phyloP scores from a whole-genome alignment of 2,329 filamentous ascomycete species.

The Chalaropsis thielavioides region DNA sequence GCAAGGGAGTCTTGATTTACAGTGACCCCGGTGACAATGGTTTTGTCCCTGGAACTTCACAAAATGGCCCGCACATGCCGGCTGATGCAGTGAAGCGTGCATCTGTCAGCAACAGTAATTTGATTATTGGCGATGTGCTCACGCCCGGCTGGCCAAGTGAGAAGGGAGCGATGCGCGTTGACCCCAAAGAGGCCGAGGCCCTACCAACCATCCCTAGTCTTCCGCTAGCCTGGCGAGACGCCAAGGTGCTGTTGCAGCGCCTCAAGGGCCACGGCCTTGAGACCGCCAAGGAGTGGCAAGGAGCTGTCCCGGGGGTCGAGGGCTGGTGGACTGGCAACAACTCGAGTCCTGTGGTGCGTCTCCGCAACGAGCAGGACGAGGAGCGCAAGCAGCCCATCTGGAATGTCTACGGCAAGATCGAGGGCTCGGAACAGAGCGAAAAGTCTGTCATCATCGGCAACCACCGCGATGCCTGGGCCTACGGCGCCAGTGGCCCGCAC shows the following conservation, averaged over 20 bases:
- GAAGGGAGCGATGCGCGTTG: conserved; percentile 48
- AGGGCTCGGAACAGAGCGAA: conserved; percentile 66
- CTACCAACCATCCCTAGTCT: conserved; percentile 77
- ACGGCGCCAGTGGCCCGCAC: conserved; percentile 73
- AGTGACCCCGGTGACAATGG: conserved; percentile 80
- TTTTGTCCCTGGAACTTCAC: conserved; percentile 59
- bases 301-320: conserved; percentile 57
- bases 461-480: conserved; percentile 84
- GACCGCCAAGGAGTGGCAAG: conserved; percentile 57
- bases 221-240: conserved; percentile 80
- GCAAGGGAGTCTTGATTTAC: conserved; percentile 79
- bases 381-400: conserved; percentile 70
- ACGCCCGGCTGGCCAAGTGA: conserved; percentile 75
- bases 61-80: conserved; percentile 67
- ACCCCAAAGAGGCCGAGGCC: conserved; percentile 54
- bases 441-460: conserved; percentile 85
- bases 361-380: conserved; percentile 81
- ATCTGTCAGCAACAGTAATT: conserved; percentile 64
- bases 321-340: conserved; percentile 80
- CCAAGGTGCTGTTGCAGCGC: conserved; percentile 60
- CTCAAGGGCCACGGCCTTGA: conserved; percentile 60
- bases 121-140: conserved; percentile 79
- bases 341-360: conserved; percentile 59
- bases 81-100: conserved; percentile 71
- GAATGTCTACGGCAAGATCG: conserved; percentile 77